Percentiles rank a stretch among this genome's conserved stretches.
These are phyloP conservation scores for Trematosphaeria pertusa DNA, from an alignment of 2,329 filamentous ascomycete species.

Conservation along the genomic window DNA sequence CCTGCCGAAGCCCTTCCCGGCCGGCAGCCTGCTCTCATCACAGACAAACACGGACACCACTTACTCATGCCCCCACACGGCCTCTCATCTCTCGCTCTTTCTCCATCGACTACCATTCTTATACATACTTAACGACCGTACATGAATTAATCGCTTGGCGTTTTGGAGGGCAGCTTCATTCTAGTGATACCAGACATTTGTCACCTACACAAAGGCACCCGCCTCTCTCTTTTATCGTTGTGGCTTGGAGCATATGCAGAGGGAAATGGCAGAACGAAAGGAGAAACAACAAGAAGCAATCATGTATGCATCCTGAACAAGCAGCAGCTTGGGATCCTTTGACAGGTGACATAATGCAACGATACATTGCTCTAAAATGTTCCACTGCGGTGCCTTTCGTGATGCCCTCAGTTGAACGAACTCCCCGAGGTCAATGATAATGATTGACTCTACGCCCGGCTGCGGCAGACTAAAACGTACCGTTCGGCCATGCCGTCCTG, in stretches of 20 bases:
- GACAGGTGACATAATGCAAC: conserved; percentile 3
- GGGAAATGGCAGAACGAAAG: conserved; percentile 1
- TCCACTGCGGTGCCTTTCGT: background rate
- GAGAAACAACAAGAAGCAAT: conserved; percentile 1
- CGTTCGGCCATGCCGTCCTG: too few relatives aligned
- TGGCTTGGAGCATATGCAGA: conserved; percentile 1
- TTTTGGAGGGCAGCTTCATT: conserved; percentile 33
- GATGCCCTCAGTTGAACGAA: conserved; percentile 1
- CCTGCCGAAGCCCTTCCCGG: too few relatives aligned
- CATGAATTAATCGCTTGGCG: conserved; percentile 34
- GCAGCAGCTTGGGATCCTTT: conserved; percentile 6
- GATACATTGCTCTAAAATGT: conserved; percentile 2
- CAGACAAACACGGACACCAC: conserved; percentile 2
- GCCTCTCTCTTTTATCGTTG: conserved; percentile 20
- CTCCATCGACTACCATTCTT: conserved; percentile 21
- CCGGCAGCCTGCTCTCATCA: too few relatives aligned
- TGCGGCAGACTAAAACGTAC: too few relatives aligned
- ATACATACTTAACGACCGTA: conserved; percentile 40
- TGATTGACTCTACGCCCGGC: background rate
- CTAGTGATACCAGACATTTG: conserved; percentile 49
- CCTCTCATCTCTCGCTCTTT: conserved; percentile 10
- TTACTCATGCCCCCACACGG: conserved; percentile 21
- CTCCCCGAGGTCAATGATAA: background rate
- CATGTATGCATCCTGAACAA: conserved; percentile 16
- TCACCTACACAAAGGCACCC: conserved; percentile 42